A percentile compares a stretch with the other conserved stretches of the same genome.
Conservation (phyloP, 345 rosid genomes). For the Gossypium ekmanianum region DNA sequence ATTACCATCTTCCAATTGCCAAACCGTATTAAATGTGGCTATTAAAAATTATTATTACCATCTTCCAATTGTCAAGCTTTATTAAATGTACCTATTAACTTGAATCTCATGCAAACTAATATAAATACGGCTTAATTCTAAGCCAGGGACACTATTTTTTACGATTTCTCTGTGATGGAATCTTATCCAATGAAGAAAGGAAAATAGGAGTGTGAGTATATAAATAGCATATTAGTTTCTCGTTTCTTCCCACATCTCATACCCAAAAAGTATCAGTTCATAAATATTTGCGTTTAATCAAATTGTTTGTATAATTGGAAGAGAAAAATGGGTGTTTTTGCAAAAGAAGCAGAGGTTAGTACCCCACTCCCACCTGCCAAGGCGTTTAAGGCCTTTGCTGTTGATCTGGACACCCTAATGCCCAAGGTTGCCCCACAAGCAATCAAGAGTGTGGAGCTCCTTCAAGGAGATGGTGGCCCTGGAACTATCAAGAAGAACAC, state of each 20-base stretch:
- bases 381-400: slow-evolving; percentile 32
- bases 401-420: slow-evolving; percentile 29
- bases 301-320: background rate
- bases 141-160: no score
- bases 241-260: background rate
- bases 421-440: slow-evolving; percentile 37
- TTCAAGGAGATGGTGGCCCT: slow-evolving; percentile 48
- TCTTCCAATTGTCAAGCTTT: no score
- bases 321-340: slow-evolving; percentile 26
- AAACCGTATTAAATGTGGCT: no score
- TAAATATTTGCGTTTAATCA: background rate
- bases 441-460: slow-evolving; percentile 21
- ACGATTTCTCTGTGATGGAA: no score
- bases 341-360: slow-evolving; percentile 24
- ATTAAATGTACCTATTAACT: background rate
- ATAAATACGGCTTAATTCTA: background rate
- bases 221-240: background rate
- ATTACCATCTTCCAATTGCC: no score
- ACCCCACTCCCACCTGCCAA: slow-evolving; percentile 24
- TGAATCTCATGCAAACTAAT: background rate
- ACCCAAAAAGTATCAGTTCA: background rate
- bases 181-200: background rate
- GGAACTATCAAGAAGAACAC: slow-evolving; percentile 34
- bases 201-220: background rate
- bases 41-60: no score